These are phyloP conservation scores for Chaetothyriales sp. DNA, from an alignment of 2,329 filamentous ascomycete genomes.

Conservation along the genomic window DNA sequence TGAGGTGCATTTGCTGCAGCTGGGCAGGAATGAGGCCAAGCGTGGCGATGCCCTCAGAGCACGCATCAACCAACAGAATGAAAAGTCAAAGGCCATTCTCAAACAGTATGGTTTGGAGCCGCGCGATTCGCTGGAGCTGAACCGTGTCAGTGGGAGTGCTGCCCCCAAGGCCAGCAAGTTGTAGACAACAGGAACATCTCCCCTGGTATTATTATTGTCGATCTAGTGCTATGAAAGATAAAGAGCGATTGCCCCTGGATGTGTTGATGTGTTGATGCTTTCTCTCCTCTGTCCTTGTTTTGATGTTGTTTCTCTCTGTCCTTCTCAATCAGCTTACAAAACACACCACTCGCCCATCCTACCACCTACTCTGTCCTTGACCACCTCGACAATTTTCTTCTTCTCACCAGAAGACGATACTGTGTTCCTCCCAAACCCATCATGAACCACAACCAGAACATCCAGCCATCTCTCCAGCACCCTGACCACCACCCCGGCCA, in stretches of 20 bases:
- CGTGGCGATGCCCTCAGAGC: slow-evolving; percentile 22
- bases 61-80: slow-evolving; percentile 14
- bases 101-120: slow-evolving; percentile 13
- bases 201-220: background rate
- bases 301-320: too few species aligned
- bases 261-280: too few species aligned
- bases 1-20: slow-evolving; percentile 64
- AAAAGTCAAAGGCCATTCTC: slow-evolving; percentile 13
- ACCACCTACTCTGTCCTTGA: background rate
- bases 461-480: background rate
- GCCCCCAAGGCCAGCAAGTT: slow-evolving; percentile 1
- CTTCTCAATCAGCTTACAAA: too few species aligned
- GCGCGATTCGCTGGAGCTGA: slow-evolving; percentile 12
- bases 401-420: background rate
- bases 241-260: too few species aligned
- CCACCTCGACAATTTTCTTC: background rate
- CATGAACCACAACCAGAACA: background rate
- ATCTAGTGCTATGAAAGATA: too few species aligned
- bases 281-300: too few species aligned
- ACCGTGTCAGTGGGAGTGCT: slow-evolving; percentile 8
- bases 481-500: background rate
- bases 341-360: background rate
- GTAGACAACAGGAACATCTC: background rate
- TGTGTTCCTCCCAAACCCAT: background rate
- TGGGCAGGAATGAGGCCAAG: slow-evolving; percentile 42